Base-by-base conservation (phyloP, 202 grass and related monocot species). In the Setaria italica region DNA sequence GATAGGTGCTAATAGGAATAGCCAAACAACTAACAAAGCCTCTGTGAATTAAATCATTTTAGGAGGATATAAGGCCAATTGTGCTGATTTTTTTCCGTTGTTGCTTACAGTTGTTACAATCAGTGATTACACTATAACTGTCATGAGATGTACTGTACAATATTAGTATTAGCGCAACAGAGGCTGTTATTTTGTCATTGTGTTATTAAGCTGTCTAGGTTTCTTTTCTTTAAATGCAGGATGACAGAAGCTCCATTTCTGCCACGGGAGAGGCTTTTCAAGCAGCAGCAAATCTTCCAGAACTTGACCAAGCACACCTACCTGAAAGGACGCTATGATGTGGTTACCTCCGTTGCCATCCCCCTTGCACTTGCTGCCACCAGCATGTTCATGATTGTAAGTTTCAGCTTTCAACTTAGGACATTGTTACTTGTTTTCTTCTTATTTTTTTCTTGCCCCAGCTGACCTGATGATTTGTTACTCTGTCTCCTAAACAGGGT, bases 291-390 rank as follows among this genome's bases (percentile, higher is more conserved):
- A 20, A 37, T 88, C 72, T 96, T 91, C 60, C 87, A 93, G 89
- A 84, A 76, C 49, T 43, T 93, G 66, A 39, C 82, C 72, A 93
- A 96, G 74, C 94, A 93, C 59, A 93, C 91, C 30, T 87, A 86
- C 76, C 84, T 96, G 53, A 96, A 96, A 86, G 94, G 91, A 15
- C 89, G 94, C 49, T 87, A 74, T 9, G 94, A 93, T 67, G 64
- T 81, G 69, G 33, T 96, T 63, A 96, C 91, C 50, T 96, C 94
- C 0, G 89, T 96, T 60, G 89, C 82, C 35, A 96, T 96, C 14
- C 94, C 94, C 69, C 89, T 96, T 88, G 91, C 82, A 45, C 84
- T 96, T 50, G 94, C 91, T 88, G 79, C 59, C 76, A 48, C 94
- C 45, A 87, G 89, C 64, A 62, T 86, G 74, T 87, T 87, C 87